Evolutionary conservation across 257 asterid species (phyloP).

Genomic region (Rhazya stricta): DNA sequence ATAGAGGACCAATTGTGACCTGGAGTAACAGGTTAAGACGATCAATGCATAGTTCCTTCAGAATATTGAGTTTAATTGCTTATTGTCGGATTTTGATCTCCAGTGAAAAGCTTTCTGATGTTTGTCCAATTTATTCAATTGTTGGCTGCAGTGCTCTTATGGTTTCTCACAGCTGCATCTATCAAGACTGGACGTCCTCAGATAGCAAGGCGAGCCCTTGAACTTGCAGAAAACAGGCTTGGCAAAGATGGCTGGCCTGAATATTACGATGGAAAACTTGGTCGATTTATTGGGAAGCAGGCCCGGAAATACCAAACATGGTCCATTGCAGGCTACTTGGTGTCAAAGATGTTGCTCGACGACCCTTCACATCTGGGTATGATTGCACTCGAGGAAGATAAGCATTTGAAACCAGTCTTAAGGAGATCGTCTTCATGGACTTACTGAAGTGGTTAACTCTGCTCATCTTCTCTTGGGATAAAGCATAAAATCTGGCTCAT

Average conservation of each 20-base stretch:
- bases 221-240: conserved; percentile 47
- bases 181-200: conserved; percentile 63
- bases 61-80: background rate
- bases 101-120: background rate
- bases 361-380: conserved; percentile 69
- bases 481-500: background rate
- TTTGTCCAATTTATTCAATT: conserved; percentile 8
- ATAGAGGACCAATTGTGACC: background rate
- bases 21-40: background rate
- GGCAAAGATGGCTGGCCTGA: conserved; percentile 72
- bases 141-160: conserved; percentile 50
- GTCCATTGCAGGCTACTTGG: conserved; percentile 65
- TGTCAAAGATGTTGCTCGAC: conserved; percentile 62
- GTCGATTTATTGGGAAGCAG: conserved; percentile 56
- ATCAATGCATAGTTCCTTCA: background rate
- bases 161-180: conserved; percentile 67
- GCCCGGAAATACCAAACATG: conserved; percentile 60
- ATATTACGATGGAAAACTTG: conserved; percentile 58
- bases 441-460: conserved; percentile 4
- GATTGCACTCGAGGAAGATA: conserved; percentile 58
- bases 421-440: conserved; percentile 57
- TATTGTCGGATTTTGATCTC: background rate
- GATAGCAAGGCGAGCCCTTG: conserved; percentile 60
- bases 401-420: conserved; percentile 47
- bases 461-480: background rate